These are phyloP conservation scores for Ascochyta fabae DNA, from an alignment of 2,329 filamentous ascomycete species.

Conservation along the genomic window DNA sequence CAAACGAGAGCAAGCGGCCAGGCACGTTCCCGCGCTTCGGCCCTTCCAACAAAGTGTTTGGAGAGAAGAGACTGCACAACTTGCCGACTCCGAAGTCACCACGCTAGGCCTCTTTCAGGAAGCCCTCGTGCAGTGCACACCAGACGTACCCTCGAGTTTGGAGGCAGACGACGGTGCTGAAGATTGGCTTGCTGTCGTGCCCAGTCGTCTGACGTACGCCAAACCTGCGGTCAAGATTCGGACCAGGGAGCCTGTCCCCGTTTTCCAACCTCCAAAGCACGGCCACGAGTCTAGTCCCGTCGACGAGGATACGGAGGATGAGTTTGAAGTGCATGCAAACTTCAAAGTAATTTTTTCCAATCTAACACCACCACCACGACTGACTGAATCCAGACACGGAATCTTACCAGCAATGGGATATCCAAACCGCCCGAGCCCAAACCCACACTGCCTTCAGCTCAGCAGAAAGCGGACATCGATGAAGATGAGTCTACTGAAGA, in stretches of 20 bases:
- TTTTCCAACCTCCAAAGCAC: constrained; percentile 8
- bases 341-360: constrained; percentile 31
- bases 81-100: constrained; percentile 32
- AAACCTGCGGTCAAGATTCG: constrained; percentile 21
- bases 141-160: constrained; percentile 34
- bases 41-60: constrained; percentile 60
- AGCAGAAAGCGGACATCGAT: constrained; percentile 1
- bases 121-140: constrained; percentile 36
- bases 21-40: constrained; percentile 61
- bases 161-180: constrained; percentile 21
- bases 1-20: constrained; percentile 59
- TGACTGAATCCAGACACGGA: too few relatives aligned
- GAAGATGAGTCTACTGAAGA: constrained; percentile 40
- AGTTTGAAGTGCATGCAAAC: constrained; percentile 45
- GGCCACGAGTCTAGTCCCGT: constrained; percentile 20
- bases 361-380: too few relatives aligned
- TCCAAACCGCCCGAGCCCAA: neutral
- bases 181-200: constrained; percentile 33
- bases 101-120: constrained; percentile 45
- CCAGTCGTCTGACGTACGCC: constrained; percentile 15
- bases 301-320: constrained; percentile 45
- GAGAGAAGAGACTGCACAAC: constrained; percentile 40
- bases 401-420: neutral
- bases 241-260: constrained; percentile 9
- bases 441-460: neutral